phyloP scores from a whole-genome alignment of 352 stramenopile genomes.

The Phytopythium ostracodes region DNA sequence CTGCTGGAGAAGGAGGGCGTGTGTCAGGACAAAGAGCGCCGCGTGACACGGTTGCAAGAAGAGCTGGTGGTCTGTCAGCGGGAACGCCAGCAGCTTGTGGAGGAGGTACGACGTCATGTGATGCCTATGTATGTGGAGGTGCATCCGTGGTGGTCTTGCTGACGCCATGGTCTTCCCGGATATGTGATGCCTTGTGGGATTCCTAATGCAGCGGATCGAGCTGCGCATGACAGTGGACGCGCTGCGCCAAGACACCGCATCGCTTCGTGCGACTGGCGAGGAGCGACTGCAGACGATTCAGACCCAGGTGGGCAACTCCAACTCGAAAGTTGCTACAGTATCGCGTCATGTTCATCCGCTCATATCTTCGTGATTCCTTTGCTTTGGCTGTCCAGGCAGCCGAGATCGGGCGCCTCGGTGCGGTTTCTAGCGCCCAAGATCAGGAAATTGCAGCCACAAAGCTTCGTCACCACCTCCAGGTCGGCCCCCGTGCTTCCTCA shows the following conservation, averaged over 20 bases:
- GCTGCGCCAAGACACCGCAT: not conserved
- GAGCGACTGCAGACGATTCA: conserved; percentile 10
- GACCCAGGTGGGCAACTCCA: conserved; percentile 17
- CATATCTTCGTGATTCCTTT: no score
- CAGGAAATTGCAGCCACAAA: not conserved
- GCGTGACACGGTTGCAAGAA: not conserved
- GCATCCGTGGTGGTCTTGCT: not conserved
- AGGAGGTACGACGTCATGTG: not conserved
- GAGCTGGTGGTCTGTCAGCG: not conserved
- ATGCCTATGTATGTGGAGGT: no score
- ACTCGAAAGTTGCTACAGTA: no score
- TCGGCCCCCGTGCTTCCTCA: not conserved
- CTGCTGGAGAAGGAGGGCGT: conserved; percentile 1
- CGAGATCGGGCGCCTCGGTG: not conserved
- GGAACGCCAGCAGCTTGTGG: not conserved
- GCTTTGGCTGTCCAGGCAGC: not conserved
- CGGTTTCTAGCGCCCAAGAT: not conserved
- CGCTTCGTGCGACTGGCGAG: not conserved
- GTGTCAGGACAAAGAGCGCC: not conserved
- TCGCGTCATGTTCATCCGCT: not conserved
- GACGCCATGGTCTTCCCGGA: not conserved
- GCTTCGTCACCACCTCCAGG: not conserved
- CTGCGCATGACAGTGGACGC: not conserved
- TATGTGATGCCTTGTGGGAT: not conserved
- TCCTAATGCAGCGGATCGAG: not conserved